Percentiles rank a stretch among this genome's conserved stretches.
Conservation (phyloP, 768 basidiomycete genomes). For the Naganishia vaughanmartiniae region DNA sequence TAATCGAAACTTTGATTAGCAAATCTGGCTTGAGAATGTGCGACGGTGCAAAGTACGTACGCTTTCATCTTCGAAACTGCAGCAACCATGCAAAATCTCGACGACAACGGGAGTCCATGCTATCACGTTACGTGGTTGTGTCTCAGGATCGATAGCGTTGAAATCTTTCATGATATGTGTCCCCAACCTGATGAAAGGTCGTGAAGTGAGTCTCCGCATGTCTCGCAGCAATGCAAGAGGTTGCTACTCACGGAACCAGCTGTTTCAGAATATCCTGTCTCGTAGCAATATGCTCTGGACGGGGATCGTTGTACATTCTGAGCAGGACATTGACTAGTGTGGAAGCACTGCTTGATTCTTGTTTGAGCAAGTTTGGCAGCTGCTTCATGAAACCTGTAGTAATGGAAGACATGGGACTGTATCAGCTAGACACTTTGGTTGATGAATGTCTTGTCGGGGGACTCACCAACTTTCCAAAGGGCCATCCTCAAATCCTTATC, state of each 20-base stretch:
- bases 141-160: slow-evolving; percentile 80
- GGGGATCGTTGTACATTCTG: slow-evolving; percentile 87
- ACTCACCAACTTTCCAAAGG: slow-evolving; percentile 98
- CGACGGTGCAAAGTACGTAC: slow-evolving; percentile 58
- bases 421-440: background rate
- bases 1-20: slow-evolving; percentile 49
- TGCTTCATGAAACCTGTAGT: slow-evolving; percentile 95
- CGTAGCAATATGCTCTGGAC: slow-evolving; percentile 67
- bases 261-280: slow-evolving; percentile 68
- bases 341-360: slow-evolving; percentile 94
- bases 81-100: slow-evolving; percentile 86
- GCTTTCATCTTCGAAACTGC: slow-evolving; percentile 81
- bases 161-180: slow-evolving; percentile 87
- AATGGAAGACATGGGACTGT: background rate
- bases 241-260: slow-evolving; percentile 62
- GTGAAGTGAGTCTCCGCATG: slow-evolving; percentile 3
- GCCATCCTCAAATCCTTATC: slow-evolving; percentile 95
- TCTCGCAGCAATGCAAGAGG: background rate
- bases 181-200: slow-evolving; percentile 62
- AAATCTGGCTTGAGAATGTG: slow-evolving; percentile 5
- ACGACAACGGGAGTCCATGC: slow-evolving; percentile 99
- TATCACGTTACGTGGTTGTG: slow-evolving; percentile 87
- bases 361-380: slow-evolving; percentile 91
- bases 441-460: background rate
- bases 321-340: slow-evolving; percentile 88